Base-by-base conservation (phyloP, 768 basidiomycete genomes). In the Leccinum obscurum region DNA sequence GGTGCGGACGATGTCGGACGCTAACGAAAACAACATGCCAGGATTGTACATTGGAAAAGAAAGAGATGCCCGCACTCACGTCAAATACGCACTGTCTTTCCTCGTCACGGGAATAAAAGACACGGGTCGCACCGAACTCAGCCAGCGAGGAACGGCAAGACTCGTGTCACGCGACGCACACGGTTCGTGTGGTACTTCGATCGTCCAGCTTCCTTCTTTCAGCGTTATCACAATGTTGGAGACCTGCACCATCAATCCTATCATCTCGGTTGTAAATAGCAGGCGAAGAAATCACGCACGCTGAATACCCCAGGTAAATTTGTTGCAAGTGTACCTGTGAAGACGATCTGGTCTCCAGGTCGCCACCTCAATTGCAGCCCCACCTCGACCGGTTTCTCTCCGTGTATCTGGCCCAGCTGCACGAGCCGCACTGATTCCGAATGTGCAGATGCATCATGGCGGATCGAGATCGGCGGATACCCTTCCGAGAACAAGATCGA, bases 181-280 rank as follows among this genome's bases (percentile, higher is more conserved):
- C 3, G 83, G 79, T 20, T 80, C 76, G 54, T 87, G 76, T 1
- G 85, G 83, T 34, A 93, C 72, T 44, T 89, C 80, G 26, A 94
- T 77, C 46, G 77, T 81, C 93, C 92, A 94, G 30, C 20, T 22
- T 46, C n/a, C 9, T 22, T 46, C 44, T 2, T 80, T 77, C 0
- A 20, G 44, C 14, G 9, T 83, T 39, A 86, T 61, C 2, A 83
- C 69, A 1, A 88, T 67, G 80, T 64, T 85, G 77, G 71, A 66
- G n/a, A 73, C 60, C 76, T 72, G 54, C 1, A n/a, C 41, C 55
- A 52, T 26, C 54, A 59, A 41, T 49, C 49, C 9, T 11, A 34
- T 64, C 54, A 54, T 52, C 14, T 15, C 22, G 48, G 22, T 41
- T 10, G 34, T 24, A 20, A 7, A 9, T 39, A 51, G n/a, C 5